Base-by-base conservation (phyloP, 495 filamentous ascomycete species). In the Penicillium robsamsonii region DNA sequence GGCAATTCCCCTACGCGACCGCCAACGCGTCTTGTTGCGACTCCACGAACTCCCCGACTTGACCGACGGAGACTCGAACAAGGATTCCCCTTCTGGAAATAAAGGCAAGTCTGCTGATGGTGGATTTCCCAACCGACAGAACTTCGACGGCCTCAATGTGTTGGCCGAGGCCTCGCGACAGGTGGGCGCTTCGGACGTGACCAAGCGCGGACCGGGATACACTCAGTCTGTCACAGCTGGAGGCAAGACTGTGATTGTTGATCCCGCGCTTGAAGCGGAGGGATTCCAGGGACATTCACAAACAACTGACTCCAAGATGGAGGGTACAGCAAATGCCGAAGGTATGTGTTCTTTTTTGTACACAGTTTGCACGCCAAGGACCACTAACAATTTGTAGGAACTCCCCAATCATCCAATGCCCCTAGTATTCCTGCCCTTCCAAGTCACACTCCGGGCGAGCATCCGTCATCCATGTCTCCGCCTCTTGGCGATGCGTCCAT, bases 91-190 rank as follows among this genome's bases (percentile, higher is more conserved):
- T 58, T 50, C 60, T 46, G 61, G 64, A 31, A 78, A 72, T 46
- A 70, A 71, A 55, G 75, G 70, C 6, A 75, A 76, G 43, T 58
- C 68, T 8, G 66, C 67, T 17, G 72, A 79, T 30, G 52, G 78
- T 41, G 71, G 74, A 4, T 75, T 72, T 37, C 64, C 70, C 25
- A 71, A 70, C 30, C 76, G 72, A 40, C 84, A 80, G 55, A 82
- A 81, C 50, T 90, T 89, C 77, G 86, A 88, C 54, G 87, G 88
- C 0, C 75, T 96, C 24, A 87, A 90, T 57, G 86, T 90, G 8
- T 74, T 96, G 29, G 91, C 90, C 41, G 91, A 96, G 68, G 91
- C 89, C 3, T 91, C 90, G 40, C 76, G 88, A 47, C 88, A 87
- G 63, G 80, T 88, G 15, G 84, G 75, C 56, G 76, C 76, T 17